Evolutionary conservation across 208 protist genomes (phyloP), one percentile per base, ranked within the genome.

Genomic region (Leishmania gerbilli): DNA sequence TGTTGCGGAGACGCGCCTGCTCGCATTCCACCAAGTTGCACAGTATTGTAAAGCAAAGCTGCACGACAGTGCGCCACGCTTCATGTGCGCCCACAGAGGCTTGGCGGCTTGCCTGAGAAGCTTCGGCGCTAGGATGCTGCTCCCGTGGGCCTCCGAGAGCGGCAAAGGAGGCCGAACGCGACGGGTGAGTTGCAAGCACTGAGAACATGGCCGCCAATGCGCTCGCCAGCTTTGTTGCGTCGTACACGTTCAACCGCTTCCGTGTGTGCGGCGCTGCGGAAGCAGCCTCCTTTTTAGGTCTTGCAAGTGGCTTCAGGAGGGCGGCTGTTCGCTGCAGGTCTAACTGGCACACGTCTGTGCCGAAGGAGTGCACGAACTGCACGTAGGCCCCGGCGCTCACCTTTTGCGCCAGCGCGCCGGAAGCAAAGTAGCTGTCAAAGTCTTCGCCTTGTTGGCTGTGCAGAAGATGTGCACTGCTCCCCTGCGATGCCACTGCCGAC

Each of bases 181-280:
- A 8, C 17, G 77, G 58, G 3, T 75, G 71, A 2, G 68, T 34
- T 56, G 69, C 49, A 15, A 81, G 58, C 4, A 42, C 51, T 2
- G 76, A 40, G 19, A 85, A 34, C 40, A 72, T 77, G 40, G 53
- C 45, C 21, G 82, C 60, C 72, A 79, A 47, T 21, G 82, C 77
- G 49, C 31, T n/a, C 7, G 77, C 77, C 71, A 82, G 31, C 49
- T 79, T 85, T 27, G 77, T 81, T 19, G 17, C 53, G 40, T 82
- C 77, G 56, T 79, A 82, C 60, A 85, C 71, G 56, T 82, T 85
- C 64, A 81, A 56, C 4, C 45, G 82, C 37, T 45, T 71, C 19
- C 6, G 31, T 7, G 5, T 27, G 8, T 51, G 15, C 56, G 37
- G 2, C 17, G n/a, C 55, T 21, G 53, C 53, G 15, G 31, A 47